phyloP scores from a whole-genome alignment of 768 basidiomycete species.

The Tulasnella sp. region DNA sequence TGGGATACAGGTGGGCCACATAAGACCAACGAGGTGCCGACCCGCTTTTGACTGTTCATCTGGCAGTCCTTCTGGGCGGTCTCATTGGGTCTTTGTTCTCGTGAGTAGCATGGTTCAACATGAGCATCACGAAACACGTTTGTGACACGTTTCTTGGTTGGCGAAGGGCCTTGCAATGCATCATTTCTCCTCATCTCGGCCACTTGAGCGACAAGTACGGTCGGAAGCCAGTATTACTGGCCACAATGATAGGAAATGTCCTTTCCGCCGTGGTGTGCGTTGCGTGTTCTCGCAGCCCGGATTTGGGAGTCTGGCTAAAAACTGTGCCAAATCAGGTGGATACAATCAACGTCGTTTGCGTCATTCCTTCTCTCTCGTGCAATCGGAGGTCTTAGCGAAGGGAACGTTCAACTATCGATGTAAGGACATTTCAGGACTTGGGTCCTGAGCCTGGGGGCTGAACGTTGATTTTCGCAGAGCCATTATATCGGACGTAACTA shows the following conservation, averaged over 20 bases:
- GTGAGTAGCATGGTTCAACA: conserved; percentile 39
- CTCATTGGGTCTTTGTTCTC: conserved; percentile 92
- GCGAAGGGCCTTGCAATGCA: conserved; percentile 67
- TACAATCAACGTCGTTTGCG: conserved; percentile 82
- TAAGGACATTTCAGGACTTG: conserved; percentile 37
- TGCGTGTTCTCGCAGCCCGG: not conserved
- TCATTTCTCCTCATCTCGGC: conserved; percentile 77
- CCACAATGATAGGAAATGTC: conserved; percentile 90
- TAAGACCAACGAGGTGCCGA: not conserved
- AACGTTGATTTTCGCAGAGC: conserved; percentile 47
- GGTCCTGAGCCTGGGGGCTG: not conserved
- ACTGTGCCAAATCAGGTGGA: conserved; percentile 50
- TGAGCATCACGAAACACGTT: not conserved
- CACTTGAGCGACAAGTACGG: conserved; percentile 84
- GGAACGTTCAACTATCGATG: conserved; percentile 96
- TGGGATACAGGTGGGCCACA: conserved; percentile 59
- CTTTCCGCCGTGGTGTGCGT: conserved; percentile 77
- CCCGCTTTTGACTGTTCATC: not conserved
- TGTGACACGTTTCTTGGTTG: conserved; percentile 5
- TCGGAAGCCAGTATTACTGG: conserved; percentile 69
- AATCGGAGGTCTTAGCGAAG: conserved; percentile 90
- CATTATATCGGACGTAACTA: conserved; percentile 85
- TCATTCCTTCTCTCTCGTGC: conserved; percentile 84
- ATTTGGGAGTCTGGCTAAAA: not conserved
- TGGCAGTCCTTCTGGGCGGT: conserved; percentile 77